These are phyloP conservation scores for Aspergillus baeticus DNA, from an alignment of 495 filamentous ascomycete species.

Conservation along the genomic window DNA sequence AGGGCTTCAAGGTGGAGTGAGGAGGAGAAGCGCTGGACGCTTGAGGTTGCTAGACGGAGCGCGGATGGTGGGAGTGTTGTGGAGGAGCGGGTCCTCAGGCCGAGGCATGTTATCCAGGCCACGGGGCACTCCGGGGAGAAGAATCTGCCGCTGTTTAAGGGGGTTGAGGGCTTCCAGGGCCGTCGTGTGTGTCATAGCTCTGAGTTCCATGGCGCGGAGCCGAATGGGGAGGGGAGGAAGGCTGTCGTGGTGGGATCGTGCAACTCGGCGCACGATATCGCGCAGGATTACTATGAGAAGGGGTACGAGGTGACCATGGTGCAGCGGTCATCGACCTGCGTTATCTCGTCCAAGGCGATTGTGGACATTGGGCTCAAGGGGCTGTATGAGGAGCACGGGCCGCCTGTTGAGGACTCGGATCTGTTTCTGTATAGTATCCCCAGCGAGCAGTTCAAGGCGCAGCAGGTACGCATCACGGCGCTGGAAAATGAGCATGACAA, in stretches of 20 bases:
- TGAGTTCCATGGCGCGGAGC: slow-evolving; percentile 59
- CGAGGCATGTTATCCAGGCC: slow-evolving; percentile 66
- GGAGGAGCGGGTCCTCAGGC: slow-evolving; percentile 35
- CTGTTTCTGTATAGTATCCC: slow-evolving; percentile 55
- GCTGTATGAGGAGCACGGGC: slow-evolving; percentile 61
- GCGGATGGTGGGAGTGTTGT: slow-evolving; percentile 45
- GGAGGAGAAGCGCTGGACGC: slow-evolving; percentile 56
- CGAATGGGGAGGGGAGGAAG: slow-evolving; percentile 54
- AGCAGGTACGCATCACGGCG: slow-evolving; percentile 54
- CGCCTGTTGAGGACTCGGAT: slow-evolving; percentile 61
- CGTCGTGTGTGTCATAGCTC: slow-evolving; percentile 65
- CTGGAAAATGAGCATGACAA: slow-evolving; percentile 46
- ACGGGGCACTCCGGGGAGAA: slow-evolving; percentile 75
- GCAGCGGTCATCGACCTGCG: slow-evolving; percentile 72
- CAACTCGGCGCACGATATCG: slow-evolving; percentile 82
- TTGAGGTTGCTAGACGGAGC: slow-evolving; percentile 50
- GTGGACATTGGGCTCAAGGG: slow-evolving; percentile 52
- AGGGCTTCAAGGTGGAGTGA: slow-evolving; percentile 44
- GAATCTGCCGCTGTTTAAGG: slow-evolving; percentile 61
- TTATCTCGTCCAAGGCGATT: slow-evolving; percentile 58
- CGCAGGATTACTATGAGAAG: slow-evolving; percentile 77
- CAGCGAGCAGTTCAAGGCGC: slow-evolving; percentile 54
- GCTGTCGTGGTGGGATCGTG: slow-evolving; percentile 77
- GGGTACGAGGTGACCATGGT: slow-evolving; percentile 84
- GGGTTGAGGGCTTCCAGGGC: slow-evolving; percentile 56